Evolutionary conservation across 805 yeast genomes (phyloP).

Genomic region (Lipomyces oligophaga): DNA sequence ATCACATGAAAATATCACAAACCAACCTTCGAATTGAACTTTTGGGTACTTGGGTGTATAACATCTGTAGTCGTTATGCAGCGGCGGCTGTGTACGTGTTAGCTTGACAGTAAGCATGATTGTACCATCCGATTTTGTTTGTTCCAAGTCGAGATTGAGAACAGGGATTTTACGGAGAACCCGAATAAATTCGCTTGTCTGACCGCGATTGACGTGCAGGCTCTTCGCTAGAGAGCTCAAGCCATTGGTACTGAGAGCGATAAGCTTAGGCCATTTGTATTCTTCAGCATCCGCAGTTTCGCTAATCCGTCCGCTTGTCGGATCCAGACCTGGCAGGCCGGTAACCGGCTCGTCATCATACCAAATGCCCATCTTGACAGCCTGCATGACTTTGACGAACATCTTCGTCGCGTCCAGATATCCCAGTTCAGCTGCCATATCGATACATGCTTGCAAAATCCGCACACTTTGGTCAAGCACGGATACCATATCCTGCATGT

Average conservation of each 20-base stretch:
- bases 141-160: slow-evolving; percentile 39
- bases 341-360: slow-evolving; percentile 68
- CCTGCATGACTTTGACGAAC: slow-evolving; percentile 69
- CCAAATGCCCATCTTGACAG: slow-evolving; percentile 87
- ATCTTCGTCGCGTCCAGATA: slow-evolving; percentile 57
- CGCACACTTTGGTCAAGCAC: slow-evolving; percentile 93
- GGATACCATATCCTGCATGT: slow-evolving; percentile 86
- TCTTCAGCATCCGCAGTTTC: slow-evolving; percentile 2
- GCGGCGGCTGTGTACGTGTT: slow-evolving; percentile 47
- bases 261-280: slow-evolving; percentile 3
- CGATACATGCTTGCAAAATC: slow-evolving; percentile 87
- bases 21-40: slow-evolving; percentile 91
- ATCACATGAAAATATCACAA: slow-evolving; percentile 60
- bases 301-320: slow-evolving; percentile 11
- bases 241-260: slow-evolving; percentile 12
- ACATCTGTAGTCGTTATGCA: slow-evolving; percentile 56
- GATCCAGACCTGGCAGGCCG: slow-evolving; percentile 48
- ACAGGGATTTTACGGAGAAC: slow-evolving; percentile 60
- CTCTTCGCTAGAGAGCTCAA: slow-evolving; percentile 12
- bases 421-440: slow-evolving; percentile 82
- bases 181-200: slow-evolving; percentile 10
- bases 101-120: slow-evolving; percentile 46
- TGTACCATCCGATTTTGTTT: slow-evolving; percentile 33
- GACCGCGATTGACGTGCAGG: slow-evolving; percentile 11
- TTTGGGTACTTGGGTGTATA: slow-evolving; percentile 83